Evolutionary conservation across 139 green algal species (phyloP).

Genomic region (Chlamydomonas sp.): DNA sequence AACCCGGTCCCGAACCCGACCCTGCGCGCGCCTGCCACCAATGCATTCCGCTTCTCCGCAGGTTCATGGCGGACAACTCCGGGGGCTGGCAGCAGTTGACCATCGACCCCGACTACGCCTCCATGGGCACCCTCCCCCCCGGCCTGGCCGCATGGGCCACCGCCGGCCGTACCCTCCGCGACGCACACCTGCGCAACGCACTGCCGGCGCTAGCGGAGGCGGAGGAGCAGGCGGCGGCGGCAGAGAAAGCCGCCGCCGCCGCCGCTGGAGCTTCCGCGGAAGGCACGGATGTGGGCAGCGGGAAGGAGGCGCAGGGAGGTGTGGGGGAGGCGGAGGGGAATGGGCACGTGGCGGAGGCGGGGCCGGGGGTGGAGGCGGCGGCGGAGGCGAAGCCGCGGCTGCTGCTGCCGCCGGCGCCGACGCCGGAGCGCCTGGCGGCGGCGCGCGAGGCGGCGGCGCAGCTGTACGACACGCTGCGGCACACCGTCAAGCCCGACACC

Average conservation of each 20-base stretch:
- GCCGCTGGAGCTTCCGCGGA: neutral
- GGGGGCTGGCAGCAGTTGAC: neutral
- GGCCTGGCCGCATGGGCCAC: slow-evolving; percentile 17
- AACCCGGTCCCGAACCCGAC: too few relatives aligned
- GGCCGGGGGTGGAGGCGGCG: neutral
- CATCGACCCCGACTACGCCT: neutral
- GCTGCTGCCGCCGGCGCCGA: slow-evolving; percentile 2
- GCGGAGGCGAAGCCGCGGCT: neutral
- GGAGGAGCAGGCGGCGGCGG: neutral
- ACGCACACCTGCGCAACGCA: neutral
- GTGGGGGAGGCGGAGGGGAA: neutral
- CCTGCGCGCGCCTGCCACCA: too few relatives aligned
- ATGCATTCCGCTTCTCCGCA: neutral
- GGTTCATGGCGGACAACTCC: slow-evolving; percentile 26
- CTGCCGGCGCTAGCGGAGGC: neutral
- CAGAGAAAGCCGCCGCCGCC: neutral
- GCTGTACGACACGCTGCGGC: slow-evolving; percentile 53
- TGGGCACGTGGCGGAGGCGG: neutral
- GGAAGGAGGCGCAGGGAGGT: too few relatives aligned
- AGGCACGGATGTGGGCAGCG: too few relatives aligned
- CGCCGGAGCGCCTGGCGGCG: slow-evolving; percentile 21
- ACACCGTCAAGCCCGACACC: slow-evolving; percentile 62
- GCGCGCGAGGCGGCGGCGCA: slow-evolving; percentile 36
- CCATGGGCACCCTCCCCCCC: slow-evolving; percentile 6
- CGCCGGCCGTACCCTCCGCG: neutral